A percentile compares a stretch with the other conserved stretches of the same genome.
phyloP scores from a whole-genome alignment of 108 stramenopile species.

The Fragilaria crotonensis region DNA sequence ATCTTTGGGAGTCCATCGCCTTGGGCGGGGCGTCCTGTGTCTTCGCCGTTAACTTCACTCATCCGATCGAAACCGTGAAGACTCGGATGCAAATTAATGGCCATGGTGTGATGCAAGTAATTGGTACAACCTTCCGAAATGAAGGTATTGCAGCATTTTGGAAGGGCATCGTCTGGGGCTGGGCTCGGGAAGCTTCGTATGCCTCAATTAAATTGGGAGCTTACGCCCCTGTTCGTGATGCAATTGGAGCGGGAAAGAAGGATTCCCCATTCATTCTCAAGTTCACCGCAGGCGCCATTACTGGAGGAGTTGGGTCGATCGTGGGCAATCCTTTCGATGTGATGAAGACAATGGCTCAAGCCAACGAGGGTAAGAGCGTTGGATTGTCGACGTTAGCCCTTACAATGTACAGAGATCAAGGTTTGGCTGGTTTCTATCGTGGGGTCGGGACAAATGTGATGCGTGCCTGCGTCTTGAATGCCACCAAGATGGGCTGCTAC shows the following conservation, averaged over 20 bases:
- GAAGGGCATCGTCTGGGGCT: conserved; percentile 78
- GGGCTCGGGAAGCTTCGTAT: conserved; percentile 71
- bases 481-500: conserved; percentile 70
- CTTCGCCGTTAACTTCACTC: conserved; percentile 65
- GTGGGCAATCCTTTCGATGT: conserved; percentile 87
- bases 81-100: conserved; percentile 80
- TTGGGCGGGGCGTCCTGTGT: conserved; percentile 42
- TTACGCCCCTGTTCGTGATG: conserved; percentile 46
- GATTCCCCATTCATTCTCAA: conserved; percentile 63
- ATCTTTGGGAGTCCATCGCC: conserved; percentile 37
- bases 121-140: conserved; percentile 33
- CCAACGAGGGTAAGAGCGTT: conserved; percentile 37
- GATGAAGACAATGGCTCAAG: conserved; percentile 59
- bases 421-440: conserved; percentile 58
- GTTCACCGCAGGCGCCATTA: conserved; percentile 69
- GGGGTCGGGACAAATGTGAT: conserved; percentile 51
- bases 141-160: conserved; percentile 76
- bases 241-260: conserved; percentile 35
- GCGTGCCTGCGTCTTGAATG: conserved; percentile 59
- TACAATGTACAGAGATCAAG: conserved; percentile 48
- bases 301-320: conserved; percentile 69
- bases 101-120: conserved; percentile 26
- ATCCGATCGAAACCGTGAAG: conserved; percentile 86
- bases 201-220: conserved; percentile 75
- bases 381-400: conserved; percentile 21